Conservation (phyloP, 2,329 filamentous ascomycete genomes). For the Plectosphaerella cucumerina region DNA sequence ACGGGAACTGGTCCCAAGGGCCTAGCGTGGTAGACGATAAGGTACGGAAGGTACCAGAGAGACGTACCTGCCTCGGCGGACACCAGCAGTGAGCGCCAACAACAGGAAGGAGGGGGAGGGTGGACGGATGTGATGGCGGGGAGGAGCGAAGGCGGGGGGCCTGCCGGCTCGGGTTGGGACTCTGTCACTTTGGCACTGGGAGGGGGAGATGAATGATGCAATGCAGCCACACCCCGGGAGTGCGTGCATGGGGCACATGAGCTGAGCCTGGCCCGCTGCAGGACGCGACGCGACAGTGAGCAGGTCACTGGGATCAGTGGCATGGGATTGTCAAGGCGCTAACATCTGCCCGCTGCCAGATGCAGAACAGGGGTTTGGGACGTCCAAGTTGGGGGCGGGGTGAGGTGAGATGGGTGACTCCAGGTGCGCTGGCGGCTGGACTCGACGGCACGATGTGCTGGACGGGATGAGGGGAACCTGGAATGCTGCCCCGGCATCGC, state of each 20-base stretch:
- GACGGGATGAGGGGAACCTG: not conserved
- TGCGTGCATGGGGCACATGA: not conserved
- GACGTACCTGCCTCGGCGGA: not conserved
- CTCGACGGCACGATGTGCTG: not conserved
- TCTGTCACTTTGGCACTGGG: too few relatives aligned
- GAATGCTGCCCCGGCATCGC: not conserved
- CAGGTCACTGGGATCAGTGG: not conserved
- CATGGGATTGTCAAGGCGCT: slow-evolving; percentile 1
- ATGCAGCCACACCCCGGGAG: not conserved
- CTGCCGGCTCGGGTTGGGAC: not conserved
- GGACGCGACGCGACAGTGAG: too few relatives aligned
- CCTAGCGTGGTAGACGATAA: not conserved
- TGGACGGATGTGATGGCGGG: not conserved
- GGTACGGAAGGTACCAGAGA: not conserved
- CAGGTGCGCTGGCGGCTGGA: not conserved
- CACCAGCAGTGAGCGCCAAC: too few relatives aligned
- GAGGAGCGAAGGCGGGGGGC: not conserved
- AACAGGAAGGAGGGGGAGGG: not conserved
- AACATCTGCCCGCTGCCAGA: slow-evolving; percentile 3
- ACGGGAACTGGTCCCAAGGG: too few relatives aligned
- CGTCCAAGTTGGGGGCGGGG: not conserved
- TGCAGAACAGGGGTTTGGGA: slow-evolving; percentile 1
- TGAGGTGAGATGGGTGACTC: not conserved
- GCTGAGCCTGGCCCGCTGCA: not conserved
- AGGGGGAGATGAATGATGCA: not conserved